Base-by-base conservation (phyloP, 192 early-diverging fungal species). In the Coemansia sp. region DNA sequence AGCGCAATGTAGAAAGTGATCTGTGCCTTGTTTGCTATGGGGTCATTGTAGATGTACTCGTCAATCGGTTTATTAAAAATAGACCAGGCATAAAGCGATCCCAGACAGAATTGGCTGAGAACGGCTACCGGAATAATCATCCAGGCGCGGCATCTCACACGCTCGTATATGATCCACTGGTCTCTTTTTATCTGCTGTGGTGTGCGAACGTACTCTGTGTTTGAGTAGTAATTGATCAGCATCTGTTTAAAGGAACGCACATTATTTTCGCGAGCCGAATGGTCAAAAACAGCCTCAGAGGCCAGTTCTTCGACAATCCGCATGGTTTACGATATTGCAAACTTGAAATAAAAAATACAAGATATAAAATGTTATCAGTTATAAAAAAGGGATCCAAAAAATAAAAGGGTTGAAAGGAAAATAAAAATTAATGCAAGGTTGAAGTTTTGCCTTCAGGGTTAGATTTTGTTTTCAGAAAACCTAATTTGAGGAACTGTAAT, bases 1-100 rank as follows among this genome's bases (percentile, higher is more conserved):
- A 93, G 85, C 8, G 92, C 90, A 70, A 93, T 83, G 68, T 90
- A 92, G 77, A 93, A 93, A 17, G 90, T 90, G 52, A 87, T 88
- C 57, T 86, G 65, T 54, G 88, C 87, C 33, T 70, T 68, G 61
- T 86, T 87, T 5, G 71, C 80, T 36, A 70, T 76, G 4, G 84
- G 70, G 66, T 86, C 68, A 38, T 82, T 85, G 67, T 75, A 91
- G 34, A 91, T 71, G 39, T 70, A 70, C 9, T 60, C 58, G 68
- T 91, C 90, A 32, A 91, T 91, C 55, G 90, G 89, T 37, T 86
- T 77, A 79, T 93, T 92, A 76, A 88, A 90, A 41, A 91, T 90
- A 36, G 88, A 90, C 88, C 88, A 93, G 39, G 90, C 88, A 73
- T 93, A 93, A 55, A 93, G 88, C 34, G 87, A 88, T 33, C 90